Evolutionary conservation across 768 basidiomycete genomes (phyloP).

Genomic region (Tephrocybe sp.): DNA sequence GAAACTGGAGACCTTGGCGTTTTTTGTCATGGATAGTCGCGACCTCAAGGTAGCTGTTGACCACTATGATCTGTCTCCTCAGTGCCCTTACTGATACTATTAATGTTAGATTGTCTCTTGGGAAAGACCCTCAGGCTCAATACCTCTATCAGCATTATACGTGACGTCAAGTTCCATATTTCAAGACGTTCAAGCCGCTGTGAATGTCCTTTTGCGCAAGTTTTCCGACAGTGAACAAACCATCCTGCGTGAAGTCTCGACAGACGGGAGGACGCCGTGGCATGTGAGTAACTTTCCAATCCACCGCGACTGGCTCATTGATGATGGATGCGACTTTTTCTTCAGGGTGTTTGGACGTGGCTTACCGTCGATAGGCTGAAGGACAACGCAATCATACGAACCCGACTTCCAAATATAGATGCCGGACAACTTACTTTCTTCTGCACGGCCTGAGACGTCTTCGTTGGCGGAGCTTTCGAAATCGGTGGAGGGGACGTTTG

Average conservation of each 20-base stretch:
- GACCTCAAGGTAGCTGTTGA: background rate
- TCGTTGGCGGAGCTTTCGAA: no score
- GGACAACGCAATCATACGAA: background rate
- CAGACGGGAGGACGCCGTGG: background rate
- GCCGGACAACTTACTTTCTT: conserved; percentile 6
- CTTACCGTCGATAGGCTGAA: conserved; percentile 1
- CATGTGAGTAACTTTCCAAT: background rate
- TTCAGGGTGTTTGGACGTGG: no score
- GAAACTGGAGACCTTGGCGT: background rate
- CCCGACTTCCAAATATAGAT: background rate
- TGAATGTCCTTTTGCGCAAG: background rate
- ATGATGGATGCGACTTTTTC: no score
- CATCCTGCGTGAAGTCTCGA: background rate
- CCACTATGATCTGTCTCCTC: background rate
- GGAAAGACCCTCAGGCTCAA: background rate
- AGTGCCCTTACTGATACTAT: background rate
- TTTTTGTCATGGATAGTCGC: background rate
- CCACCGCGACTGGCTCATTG: no score
- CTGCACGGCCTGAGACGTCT: background rate
- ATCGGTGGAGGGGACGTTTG: background rate
- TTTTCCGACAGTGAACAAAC: background rate
- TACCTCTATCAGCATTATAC: background rate
- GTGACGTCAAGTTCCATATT: background rate
- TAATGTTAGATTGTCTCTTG: background rate
- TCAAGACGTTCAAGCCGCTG: background rate